Evolutionary conservation across 2,329 filamentous ascomycete genomes (phyloP), one percentile per base, ranked within the genome.

Genomic region (Xylaria hypoxylon): DNA sequence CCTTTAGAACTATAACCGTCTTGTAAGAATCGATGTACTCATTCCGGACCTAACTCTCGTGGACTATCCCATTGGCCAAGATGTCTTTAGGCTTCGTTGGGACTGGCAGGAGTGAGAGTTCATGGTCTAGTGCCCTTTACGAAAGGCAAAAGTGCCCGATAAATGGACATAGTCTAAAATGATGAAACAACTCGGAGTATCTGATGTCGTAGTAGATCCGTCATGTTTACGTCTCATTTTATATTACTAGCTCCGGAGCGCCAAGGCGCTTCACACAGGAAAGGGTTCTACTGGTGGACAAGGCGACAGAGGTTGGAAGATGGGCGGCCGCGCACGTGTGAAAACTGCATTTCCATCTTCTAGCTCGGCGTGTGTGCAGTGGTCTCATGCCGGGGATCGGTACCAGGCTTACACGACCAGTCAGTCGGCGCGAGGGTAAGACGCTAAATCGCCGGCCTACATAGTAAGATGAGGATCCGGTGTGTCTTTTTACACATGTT

Each of bases 391-490:
- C 33, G 35, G 40, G 57, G 44, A 51, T 58, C 60, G 31, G 53
- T 22, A 50, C 31, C 4, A 48, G 56, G 44, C 60, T 56, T 35
- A 63, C 52, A 33, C 10, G 55, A 64, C 57, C 13, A 40, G 48
- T 53, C 40, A 33, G 38, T 22, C 28, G 40, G 40, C 31, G 55
- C 42, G 59, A 62, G 33, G 28, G 55, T 35, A 58, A n/a, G 28
- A 52, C 47, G 8, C 35, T 17, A 48, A 59, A 44, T 19, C 24
- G 31, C 42, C 26, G 48, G 44, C 31, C 38, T 53, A 48, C n/a
- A 8, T 31, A 8, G 2, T 31, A 38, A 58, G 45, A 48, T 42
- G 45, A 62, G 31, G 13, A 47, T 26, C 13, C 38, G 52, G 35
- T 35, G 17, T 52, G 22, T 10, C 13, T 40, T 22, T 53, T 44